Evolutionary conservation across 2,329 filamentous ascomycete genomes (phyloP).

Genomic region (Pestalotiopsis fici): DNA sequence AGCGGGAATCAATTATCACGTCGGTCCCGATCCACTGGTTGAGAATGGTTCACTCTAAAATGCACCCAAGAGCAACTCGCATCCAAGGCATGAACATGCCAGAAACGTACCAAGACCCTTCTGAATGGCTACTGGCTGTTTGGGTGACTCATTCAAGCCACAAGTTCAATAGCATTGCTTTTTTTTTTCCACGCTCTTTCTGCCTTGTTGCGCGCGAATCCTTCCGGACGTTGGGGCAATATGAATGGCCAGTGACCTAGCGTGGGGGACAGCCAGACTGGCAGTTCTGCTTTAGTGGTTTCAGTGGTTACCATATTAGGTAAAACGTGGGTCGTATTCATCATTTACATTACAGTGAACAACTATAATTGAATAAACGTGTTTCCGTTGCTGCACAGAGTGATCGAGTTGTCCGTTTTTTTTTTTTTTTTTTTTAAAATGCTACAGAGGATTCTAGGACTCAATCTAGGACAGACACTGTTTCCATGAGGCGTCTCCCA

Average conservation of each 20-base stretch:
- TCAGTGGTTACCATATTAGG: not conserved
- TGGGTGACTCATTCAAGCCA: slow-evolving; percentile 6
- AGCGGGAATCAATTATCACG: not conserved
- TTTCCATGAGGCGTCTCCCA: too few species aligned
- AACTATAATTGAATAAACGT: not conserved
- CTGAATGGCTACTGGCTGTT: not conserved
- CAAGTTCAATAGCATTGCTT: not conserved
- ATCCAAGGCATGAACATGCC: slow-evolving; percentile 4
- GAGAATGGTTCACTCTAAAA: not conserved
- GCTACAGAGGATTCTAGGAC: too few species aligned
- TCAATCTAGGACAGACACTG: too few species aligned
- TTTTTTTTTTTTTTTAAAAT: too few species aligned
- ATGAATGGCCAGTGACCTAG: not conserved
- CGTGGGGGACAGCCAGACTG: not conserved
- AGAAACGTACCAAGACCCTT: not conserved
- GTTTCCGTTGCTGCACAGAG: too few species aligned
- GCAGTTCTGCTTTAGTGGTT: not conserved
- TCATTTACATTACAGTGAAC: not conserved
- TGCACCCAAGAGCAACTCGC: not conserved
- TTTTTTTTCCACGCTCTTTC: not conserved
- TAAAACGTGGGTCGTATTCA: not conserved
- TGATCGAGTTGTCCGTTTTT: too few species aligned
- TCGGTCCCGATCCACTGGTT: not conserved
- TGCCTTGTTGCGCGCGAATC: not conserved
- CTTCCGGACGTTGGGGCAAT: not conserved